Base-by-base conservation (phyloP, 805 yeast species). In the Wickerhamomyces chambardii region DNA sequence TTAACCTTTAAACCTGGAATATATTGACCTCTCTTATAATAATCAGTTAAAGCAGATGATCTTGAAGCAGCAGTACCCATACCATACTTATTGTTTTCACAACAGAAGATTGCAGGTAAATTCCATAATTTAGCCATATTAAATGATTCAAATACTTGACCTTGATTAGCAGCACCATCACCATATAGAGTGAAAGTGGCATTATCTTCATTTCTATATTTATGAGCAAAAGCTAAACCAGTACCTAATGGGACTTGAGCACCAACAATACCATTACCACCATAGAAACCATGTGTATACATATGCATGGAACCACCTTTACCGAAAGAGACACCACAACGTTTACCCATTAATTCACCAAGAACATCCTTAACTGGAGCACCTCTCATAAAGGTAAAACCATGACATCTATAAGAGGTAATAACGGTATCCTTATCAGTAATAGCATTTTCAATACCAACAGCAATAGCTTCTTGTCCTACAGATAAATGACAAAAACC, bases 251-350 rank as follows among this genome's bases (percentile, higher is more conserved):
- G 95, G 38, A 92, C 97, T 70, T 92, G 98, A 36, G 97, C 98
- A 61, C 98, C 98, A 37, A 92, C 98, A 62, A 92, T 92, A 72
- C 98, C 98, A 68, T 92, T 92, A 67, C 98, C 98, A 62, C 98
- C 98, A 65, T 82, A 92, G 73, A 92, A 92, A 42, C 94, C 94
- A 32, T 81, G 79, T 33, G 95, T 84, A 62, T 80, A 92, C 89
- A 92, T 84, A 70, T 92, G 98, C 98, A 92, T 92, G 46, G 98
- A 92, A 53, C 98, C 98, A 71, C 98, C 98, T 68, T 92, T 92
- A 69, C 98, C 98, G 66, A 68, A 80, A 30, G 97, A 83, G 42
- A 84, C 94, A 72, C 98, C 97, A 39, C 81, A 68, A 70, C 95
- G 80, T 69, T 82, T 83, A 53, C 98, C 98, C 90, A 92, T 83